Evolutionary conservation across 176 grass and related monocot species (phyloP), one percentile per base, ranked within the genome.

Genomic region (Carex parvula): DNA sequence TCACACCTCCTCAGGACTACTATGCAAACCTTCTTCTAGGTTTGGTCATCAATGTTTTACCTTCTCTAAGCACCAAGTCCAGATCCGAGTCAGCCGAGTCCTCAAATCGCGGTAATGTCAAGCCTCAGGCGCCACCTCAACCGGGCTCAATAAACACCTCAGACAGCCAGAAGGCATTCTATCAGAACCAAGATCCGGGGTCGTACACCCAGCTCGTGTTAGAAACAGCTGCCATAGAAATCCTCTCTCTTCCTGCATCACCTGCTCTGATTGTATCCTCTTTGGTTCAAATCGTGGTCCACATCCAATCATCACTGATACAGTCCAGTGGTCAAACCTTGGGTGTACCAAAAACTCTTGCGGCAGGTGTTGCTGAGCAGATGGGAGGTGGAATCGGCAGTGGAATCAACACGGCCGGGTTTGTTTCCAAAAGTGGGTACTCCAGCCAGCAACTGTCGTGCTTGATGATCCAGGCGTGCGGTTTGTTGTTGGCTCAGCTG

Each of bases 401-500:
- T 88, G 89, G 92, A 86, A 88, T 91, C 83, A 95, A 90, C 84
- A 32, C 73, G 15, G 85, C 86, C 22, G 94, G 88, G 62, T 99
- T 99, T 85, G 91, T 95, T 89, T 90, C 96, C 75, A 99, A 71
- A 91, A 95, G 96, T 86, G 93, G 93, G 20, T 99, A 99, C 71
- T 95, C 96, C 1, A 90, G 76, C 35, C 93, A 95, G 75, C 96
- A 99, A 54, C 81, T 99, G 64, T 93, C 96, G 37, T 91, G 94
- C 87, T 77, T 99, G 85, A 99, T 99, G 93, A 99, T 99, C 73
- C 96, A 99, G 91, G 96, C 93, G 66, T 99, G 96, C 84, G 96
- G 96, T 15, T 81, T 99, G 85, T 85, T 99, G 91, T 70, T 99
- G 63, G 93, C 96, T 58, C 96, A 99, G 80, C 93, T 99, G 29